phyloP scores from a whole-genome alignment of 1,284 basidiomycete genomes.

The Neotropicomus parvogracilis region DNA sequence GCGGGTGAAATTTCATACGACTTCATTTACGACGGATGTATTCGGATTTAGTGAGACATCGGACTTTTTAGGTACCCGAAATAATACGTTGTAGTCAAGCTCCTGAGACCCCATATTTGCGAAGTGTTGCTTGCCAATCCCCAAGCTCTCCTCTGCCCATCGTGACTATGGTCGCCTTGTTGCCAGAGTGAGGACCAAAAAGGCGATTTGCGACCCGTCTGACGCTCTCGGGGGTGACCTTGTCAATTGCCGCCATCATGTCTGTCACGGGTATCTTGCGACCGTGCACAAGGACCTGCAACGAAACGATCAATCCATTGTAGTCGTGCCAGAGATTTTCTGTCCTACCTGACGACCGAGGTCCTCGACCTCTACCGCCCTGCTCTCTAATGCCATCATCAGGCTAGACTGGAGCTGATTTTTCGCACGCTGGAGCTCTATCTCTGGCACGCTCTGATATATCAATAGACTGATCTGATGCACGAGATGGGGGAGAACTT shows the following conservation, averaged over 20 bases:
- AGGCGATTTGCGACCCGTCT: constrained; percentile 72
- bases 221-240: constrained; percentile 69
- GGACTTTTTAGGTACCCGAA: background rate
- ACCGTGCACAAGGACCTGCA: constrained; percentile 86
- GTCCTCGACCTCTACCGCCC: constrained; percentile 89
- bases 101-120: constrained; percentile 62
- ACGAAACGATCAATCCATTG: constrained; percentile 3
- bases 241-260: constrained; percentile 90
- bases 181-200: constrained; percentile 59
- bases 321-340: constrained; percentile 1
- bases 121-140: constrained; percentile 55
- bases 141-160: constrained; percentile 73
- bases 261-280: constrained; percentile 85
- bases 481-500: constrained; percentile 83
- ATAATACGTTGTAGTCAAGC: constrained; percentile 14
- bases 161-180: constrained; percentile 64
- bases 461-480: constrained; percentile 78
- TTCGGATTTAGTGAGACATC: background rate
- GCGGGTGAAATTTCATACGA: constrained; percentile 33
- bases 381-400: constrained; percentile 94
- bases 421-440: constrained; percentile 84
- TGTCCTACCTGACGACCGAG: constrained; percentile 70
- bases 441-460: constrained; percentile 60
- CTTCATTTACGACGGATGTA: background rate
- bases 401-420: constrained; percentile 94